Evolutionary conservation across 2,329 filamentous ascomycete genomes (phyloP).

Genomic region (Botrytis cinerea): DNA sequence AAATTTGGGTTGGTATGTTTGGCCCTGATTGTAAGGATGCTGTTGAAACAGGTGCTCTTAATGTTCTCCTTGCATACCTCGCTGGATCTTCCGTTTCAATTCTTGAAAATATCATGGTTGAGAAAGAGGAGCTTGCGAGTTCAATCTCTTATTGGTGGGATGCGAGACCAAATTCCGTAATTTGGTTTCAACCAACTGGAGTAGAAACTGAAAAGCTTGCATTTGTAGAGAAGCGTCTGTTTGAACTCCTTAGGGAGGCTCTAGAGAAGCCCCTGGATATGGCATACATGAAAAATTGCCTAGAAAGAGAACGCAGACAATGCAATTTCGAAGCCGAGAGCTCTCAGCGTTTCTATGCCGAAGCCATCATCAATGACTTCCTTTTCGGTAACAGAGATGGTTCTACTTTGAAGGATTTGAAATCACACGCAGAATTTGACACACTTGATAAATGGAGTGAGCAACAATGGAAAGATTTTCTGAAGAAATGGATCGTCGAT

Average conservation of each 20-base stretch:
- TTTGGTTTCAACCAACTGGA: slow-evolving; percentile 82
- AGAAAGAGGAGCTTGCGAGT: slow-evolving; percentile 89
- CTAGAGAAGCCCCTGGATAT: slow-evolving; percentile 82
- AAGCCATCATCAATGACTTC: slow-evolving; percentile 87
- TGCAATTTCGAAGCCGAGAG: slow-evolving; percentile 82
- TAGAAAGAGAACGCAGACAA: slow-evolving; percentile 77
- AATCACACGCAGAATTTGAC: slow-evolving; percentile 62
- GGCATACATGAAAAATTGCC: slow-evolving; percentile 85
- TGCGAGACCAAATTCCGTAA: slow-evolving; percentile 75
- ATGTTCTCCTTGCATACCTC: slow-evolving; percentile 80
- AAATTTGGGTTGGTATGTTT: slow-evolving; percentile 83
- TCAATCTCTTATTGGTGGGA: slow-evolving; percentile 80
- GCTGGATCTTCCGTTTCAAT: slow-evolving; percentile 92
- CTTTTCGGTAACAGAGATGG: slow-evolving; percentile 87
- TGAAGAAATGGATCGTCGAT: slow-evolving; percentile 82
- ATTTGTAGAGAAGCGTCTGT: slow-evolving; percentile 81
- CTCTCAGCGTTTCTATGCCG: slow-evolving; percentile 77
- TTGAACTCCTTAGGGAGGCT: slow-evolving; percentile 80
- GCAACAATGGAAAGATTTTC: slow-evolving; percentile 76
- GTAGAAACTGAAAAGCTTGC: slow-evolving; percentile 85
- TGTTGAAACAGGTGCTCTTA: slow-evolving; percentile 69
- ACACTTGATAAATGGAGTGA: slow-evolving; percentile 78
- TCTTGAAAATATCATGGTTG: slow-evolving; percentile 87
- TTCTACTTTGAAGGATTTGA: slow-evolving; percentile 66
- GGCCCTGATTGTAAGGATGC: slow-evolving; percentile 79